Evolutionary conservation across 2,329 filamentous ascomycete species (phyloP).

Genomic region (Macrophomina pseudophaseolina): DNA sequence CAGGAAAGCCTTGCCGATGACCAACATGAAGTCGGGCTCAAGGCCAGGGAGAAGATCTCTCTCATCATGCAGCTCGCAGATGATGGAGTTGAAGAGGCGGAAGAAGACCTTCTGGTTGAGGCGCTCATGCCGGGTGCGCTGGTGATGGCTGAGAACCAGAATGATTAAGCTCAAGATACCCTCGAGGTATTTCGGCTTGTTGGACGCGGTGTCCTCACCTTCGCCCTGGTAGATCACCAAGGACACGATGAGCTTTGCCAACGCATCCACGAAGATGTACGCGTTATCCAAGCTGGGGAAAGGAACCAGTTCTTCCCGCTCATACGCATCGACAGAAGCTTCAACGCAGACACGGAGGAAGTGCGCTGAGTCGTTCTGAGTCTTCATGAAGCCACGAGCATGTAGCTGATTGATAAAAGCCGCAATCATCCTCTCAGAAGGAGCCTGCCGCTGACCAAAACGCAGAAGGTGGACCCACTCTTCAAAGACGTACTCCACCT

Average conservation of each 20-base stretch:
- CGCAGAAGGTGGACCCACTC: conserved; percentile 85
- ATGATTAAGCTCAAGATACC: conserved; percentile 78
- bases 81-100: conserved; percentile 81
- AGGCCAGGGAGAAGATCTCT: conserved; percentile 56
- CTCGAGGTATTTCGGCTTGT: conserved; percentile 74
- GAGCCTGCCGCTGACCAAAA: conserved; percentile 67
- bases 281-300: conserved; percentile 64
- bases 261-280: conserved; percentile 73
- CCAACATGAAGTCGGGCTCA: conserved; percentile 71
- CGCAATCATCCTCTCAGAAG: conserved; percentile 68
- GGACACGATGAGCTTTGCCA: conserved; percentile 78
- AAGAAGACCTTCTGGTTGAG: conserved; percentile 92
- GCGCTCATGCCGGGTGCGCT: conserved; percentile 76
- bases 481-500: conserved; percentile 93
- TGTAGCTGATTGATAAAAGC: conserved; percentile 88
- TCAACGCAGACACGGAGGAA: conserved; percentile 86
- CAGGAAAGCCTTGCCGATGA: conserved; percentile 72
- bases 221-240: conserved; percentile 74
- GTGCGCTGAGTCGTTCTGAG: conserved; percentile 74
- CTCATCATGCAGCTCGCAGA: conserved; percentile 74
- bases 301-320: conserved; percentile 68
- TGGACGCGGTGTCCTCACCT: conserved; percentile 61
- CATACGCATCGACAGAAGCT: conserved; percentile 76
- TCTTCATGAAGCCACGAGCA: conserved; percentile 71
- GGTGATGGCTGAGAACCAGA: conserved; percentile 83